Evolutionary conservation across 495 filamentous ascomycete genomes (phyloP).

Genomic region (Massariosphaeria phaeospora): DNA sequence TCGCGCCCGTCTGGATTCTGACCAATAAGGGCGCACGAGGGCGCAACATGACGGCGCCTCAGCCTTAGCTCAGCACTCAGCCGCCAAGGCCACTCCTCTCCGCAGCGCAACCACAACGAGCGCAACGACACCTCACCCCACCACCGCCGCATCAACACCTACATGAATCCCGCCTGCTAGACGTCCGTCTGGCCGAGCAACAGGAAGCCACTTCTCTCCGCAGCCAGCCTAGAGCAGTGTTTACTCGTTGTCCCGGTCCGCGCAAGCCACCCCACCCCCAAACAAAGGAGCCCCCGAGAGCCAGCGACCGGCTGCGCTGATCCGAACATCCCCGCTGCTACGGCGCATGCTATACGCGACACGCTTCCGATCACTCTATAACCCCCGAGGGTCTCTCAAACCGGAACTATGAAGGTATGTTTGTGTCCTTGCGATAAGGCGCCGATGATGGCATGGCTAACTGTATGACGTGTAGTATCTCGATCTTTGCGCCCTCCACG

Average conservation of each 20-base stretch:
- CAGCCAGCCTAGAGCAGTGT: constrained; percentile 41
- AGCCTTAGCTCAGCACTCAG: constrained; percentile 4
- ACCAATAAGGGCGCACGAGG: not conserved
- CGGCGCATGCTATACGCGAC: not conserved
- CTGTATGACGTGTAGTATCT: constrained; percentile 61
- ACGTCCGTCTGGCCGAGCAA: constrained; percentile 43
- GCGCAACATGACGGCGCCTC: constrained; percentile 18
- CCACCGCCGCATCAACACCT: constrained; percentile 22
- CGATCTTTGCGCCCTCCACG: constrained; percentile 81
- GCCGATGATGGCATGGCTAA: constrained; percentile 2
- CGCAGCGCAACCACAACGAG: constrained; percentile 1
- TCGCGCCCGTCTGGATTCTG: not conserved
- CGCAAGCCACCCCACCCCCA: constrained; percentile 19
- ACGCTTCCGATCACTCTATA: too few relatives aligned
- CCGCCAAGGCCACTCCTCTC: constrained; percentile 7
- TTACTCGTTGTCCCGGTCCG: constrained; percentile 33
- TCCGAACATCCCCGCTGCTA: not conserved
- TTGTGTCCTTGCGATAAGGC: not conserved
- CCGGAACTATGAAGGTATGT: constrained; percentile 36
- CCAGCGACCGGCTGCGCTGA: constrained; percentile 11
- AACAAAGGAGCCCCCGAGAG: constrained; percentile 16
- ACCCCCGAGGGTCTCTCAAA: not conserved
- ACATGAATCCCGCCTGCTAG: constrained; percentile 42
- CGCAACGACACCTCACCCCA: constrained; percentile 22
- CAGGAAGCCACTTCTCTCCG: constrained; percentile 33